Base-by-base conservation (phyloP, 257 asterid species). In the Echites panduratus region DNA sequence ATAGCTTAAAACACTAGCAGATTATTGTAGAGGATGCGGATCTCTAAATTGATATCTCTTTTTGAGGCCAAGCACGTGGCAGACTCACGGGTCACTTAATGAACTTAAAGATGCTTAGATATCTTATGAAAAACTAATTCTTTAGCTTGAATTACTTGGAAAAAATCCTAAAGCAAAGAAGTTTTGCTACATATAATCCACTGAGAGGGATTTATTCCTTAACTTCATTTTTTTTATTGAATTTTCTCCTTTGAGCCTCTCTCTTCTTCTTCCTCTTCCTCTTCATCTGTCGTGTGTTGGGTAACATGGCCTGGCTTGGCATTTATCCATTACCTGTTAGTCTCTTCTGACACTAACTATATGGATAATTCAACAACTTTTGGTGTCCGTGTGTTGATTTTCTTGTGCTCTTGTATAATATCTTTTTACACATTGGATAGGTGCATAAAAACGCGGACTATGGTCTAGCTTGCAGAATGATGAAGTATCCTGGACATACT, bases 401-500 rank as follows among this genome's bases (percentile, higher is more conserved):
- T 68, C 66, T 78, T 84, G 77, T 81, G 80, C 87, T 83, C 83
- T 76, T 61, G 76, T 76, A 86, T 90, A 92, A 86, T 82, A 81
- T 72, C 73, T 75, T 90, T 89, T 78, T 77, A 81, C 78, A 78
- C 89, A 27, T 82, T 83, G 89, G 79, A 79, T 85, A 85, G 96
- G 94, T 86, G 78, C 90, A 80, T 75, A 61, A 86, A 81, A 77
- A 86, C 76, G 84, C 79, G 73, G 90, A 81, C 77, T 75, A 74
- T 76, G 49, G 56, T 84, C 81, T 83, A 78, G 72, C 78, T 81
- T 63, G 84, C 85, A 84, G 83, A 87, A 89, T 84, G 91, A 78
- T 81, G 92, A 85, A 79, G 84, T 84, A 82, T 83, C 81, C 81
- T 63, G 91, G 96, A 62, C 84, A 82, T 89, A 64, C 84, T 86